These are phyloP conservation scores for Herpetomonas tarakana DNA, from an alignment of 208 protist species.

Conservation along the genomic window DNA sequence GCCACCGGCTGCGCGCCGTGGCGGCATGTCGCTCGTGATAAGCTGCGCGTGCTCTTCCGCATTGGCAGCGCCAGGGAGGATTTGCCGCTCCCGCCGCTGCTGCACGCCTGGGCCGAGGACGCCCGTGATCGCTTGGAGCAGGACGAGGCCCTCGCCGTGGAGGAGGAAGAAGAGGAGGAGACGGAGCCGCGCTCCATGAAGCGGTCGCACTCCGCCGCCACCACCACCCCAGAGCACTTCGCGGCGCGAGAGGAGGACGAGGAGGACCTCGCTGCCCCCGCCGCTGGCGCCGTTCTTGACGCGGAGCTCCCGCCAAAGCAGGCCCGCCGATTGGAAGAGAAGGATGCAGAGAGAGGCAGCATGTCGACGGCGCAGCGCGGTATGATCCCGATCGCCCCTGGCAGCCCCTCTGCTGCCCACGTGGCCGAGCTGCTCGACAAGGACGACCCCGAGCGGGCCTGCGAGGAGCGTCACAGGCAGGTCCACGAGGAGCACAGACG, in stretches of 20 bases:
- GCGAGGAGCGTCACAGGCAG: background rate
- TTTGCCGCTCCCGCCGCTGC: conserved; percentile 60
- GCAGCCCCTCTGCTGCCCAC: conserved; percentile 8
- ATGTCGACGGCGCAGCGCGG: background rate
- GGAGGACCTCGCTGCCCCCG: background rate
- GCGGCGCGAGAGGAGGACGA: conserved; percentile 1
- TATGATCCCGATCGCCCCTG: conserved; percentile 10
- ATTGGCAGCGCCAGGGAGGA: conserved; percentile 56
- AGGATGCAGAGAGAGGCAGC: no score
- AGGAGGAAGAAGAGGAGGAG: background rate
- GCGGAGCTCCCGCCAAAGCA: background rate
- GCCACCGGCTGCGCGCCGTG: conserved; percentile 69
- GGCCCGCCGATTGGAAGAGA: background rate
- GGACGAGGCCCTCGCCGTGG: background rate
- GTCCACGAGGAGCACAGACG: conserved; percentile 10
- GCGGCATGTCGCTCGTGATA: conserved; percentile 54
- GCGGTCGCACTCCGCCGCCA: background rate
- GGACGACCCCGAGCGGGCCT: background rate
- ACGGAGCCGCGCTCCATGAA: background rate
- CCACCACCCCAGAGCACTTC: no score
- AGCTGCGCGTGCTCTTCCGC: conserved; percentile 50
- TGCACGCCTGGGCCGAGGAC: conserved; percentile 38
- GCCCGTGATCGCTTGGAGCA: conserved; percentile 27
- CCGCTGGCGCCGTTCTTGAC: no score
- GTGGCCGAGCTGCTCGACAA: conserved; percentile 5